These are phyloP conservation scores for Forsythia viridissima DNA, from an alignment of 257 asterid species.

Conservation along the genomic window DNA sequence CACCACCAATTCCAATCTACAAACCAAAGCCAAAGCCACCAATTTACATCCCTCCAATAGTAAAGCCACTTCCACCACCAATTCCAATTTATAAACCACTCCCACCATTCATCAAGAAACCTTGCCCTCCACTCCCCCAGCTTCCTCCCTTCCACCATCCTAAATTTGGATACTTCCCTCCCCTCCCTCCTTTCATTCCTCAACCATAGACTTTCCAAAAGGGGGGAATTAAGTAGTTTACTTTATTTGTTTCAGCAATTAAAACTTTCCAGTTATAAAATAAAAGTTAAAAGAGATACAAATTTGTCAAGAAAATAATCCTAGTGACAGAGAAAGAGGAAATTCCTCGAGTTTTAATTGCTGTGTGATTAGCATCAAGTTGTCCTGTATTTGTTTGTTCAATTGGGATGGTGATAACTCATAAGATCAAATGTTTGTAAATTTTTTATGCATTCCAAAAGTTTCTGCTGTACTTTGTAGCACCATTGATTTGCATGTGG, in stretches of 20 bases:
- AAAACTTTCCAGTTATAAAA: conserved; percentile 19
- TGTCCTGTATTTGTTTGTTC: conserved; percentile 24
- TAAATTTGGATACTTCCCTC: conserved; percentile 51
- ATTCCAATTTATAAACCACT: conserved; percentile 39
- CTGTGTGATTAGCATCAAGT: conserved; percentile 26
- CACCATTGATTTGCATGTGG: not conserved
- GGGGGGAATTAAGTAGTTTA: conserved; percentile 19
- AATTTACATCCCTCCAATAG: conserved; percentile 4
- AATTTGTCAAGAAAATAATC: not conserved
- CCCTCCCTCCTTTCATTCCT: conserved; percentile 53
- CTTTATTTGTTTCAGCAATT: conserved; percentile 18
- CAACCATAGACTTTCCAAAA: conserved; percentile 32
- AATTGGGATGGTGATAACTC: conserved; percentile 3
- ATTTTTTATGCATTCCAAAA: not conserved
- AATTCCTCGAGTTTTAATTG: conserved; percentile 17
- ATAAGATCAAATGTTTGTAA: conserved; percentile 26
- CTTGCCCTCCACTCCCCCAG: conserved; percentile 54
- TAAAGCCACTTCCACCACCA: conserved; percentile 46
- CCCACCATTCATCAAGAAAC: conserved; percentile 59
- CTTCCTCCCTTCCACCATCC: conserved; percentile 72
- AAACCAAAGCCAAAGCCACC: conserved; percentile 29
- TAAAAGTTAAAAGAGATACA: not conserved
- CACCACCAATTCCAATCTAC: conserved; percentile 31
- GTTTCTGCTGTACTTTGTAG: conserved; percentile 7
- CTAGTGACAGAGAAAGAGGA: conserved; percentile 18